These are phyloP conservation scores for Penicillium taxi DNA, from an alignment of 495 filamentous ascomycete species.

Conservation along the genomic window DNA sequence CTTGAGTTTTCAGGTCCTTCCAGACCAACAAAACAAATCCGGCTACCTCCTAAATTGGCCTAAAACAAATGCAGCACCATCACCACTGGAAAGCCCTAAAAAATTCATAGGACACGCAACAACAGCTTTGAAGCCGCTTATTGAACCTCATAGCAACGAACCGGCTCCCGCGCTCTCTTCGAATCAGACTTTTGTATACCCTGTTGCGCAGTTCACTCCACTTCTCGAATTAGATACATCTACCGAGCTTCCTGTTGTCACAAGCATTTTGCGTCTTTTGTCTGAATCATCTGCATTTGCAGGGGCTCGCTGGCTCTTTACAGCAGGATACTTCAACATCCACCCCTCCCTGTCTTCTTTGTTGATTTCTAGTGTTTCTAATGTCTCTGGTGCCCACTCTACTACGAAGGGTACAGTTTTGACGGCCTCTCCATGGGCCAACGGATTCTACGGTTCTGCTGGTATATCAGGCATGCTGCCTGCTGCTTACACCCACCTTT, in stretches of 20 bases:
- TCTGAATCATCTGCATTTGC: conserved; percentile 47
- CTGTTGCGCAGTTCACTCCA: conserved; percentile 73
- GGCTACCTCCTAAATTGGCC: conserved; percentile 79
- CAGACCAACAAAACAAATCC: conserved; percentile 44
- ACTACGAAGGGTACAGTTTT: conserved; percentile 68
- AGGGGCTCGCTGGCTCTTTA: conserved; percentile 82
- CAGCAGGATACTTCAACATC: conserved; percentile 97
- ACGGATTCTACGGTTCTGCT: conserved; percentile 87
- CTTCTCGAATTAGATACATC: conserved; percentile 70
- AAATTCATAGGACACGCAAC: conserved; percentile 63
- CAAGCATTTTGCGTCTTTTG: conserved; percentile 60
- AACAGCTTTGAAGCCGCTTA: conserved; percentile 54
- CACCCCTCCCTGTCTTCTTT: conserved; percentile 70
- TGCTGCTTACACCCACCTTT: conserved; percentile 81
- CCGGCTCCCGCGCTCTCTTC: conserved; percentile 22
- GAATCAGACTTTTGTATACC: conserved; percentile 71
- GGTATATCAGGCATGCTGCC: conserved; percentile 87
- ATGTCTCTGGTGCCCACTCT: conserved; percentile 19
- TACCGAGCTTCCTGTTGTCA: conserved; percentile 79
- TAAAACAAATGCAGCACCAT: conserved; percentile 57
- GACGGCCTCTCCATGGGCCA: conserved; percentile 89
- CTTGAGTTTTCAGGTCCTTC: conserved; percentile 72
- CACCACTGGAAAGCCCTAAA: conserved; percentile 60
- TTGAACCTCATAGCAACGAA: conserved; percentile 41
- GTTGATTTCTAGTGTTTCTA: conserved; percentile 54